These are phyloP conservation scores for Pontederia paniculata DNA, from an alignment of 176 grass and related monocot species.

Conservation along the genomic window DNA sequence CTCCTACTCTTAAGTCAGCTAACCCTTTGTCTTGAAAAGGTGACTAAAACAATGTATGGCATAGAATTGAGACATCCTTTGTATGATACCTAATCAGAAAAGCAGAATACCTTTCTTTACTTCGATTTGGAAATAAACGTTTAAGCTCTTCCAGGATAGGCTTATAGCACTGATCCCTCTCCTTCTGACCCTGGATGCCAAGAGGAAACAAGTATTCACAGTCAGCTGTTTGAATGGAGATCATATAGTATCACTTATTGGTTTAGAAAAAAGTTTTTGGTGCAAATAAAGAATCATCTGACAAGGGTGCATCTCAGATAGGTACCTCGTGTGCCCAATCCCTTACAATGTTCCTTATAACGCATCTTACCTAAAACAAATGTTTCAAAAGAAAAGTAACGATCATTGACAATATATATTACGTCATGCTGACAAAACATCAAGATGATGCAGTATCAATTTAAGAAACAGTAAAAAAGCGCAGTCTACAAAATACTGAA, in stretches of 20 bases:
- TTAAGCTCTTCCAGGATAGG: conserved; percentile 87
- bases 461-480: too few species aligned
- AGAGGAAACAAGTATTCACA: background rate
- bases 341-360: conserved; percentile 91
- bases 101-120: conserved; percentile 32
- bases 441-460: too few species aligned
- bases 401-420: too few species aligned
- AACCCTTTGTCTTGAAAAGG: too few species aligned
- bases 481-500: too few species aligned
- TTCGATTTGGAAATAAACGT: conserved; percentile 65
- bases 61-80: background rate
- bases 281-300: background rate
- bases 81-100: background rate
- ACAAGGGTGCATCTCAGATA: conserved; percentile 6
- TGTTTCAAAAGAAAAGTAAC: conserved; percentile 13
- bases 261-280: background rate
- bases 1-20: too few species aligned
- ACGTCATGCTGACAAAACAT: too few species aligned
- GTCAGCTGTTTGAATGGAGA: background rate
- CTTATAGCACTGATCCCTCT: conserved; percentile 89
- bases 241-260: background rate
- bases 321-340: conserved; percentile 93
- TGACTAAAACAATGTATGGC: too few species aligned
- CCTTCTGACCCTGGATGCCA: conserved; percentile 60
- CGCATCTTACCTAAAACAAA: conserved; percentile 78